Evolutionary conservation across 805 yeast species (phyloP), one percentile per base, ranked within the genome.

Genomic region (Hanseniaspora meyeri): DNA sequence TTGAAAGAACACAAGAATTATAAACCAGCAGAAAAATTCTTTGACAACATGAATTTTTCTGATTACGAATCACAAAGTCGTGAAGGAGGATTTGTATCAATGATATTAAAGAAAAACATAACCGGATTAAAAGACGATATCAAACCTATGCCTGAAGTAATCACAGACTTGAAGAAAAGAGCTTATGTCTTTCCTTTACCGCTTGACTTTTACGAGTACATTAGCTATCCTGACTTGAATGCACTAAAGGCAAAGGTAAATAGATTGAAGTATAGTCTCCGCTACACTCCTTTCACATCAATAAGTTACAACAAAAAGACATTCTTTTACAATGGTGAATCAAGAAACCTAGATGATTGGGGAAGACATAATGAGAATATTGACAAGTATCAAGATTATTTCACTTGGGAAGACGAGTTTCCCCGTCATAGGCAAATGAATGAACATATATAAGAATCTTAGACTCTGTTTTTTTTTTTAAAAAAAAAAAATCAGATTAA

Each of bases 331-430:
- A 45, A 49, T 10, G 16, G 29, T 19, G 57, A 53, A 17, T 49
- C 51, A 16, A 46, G 57, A 53, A 45, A 46, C 16, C 32, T 53
- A 10, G 57, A 53, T 43, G 19, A 49, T n/a, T 53, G 57, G 57
- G 57, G 57, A 17, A 53, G 57, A 39, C 51, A 53, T 36, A 53
- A 53, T 39, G 49, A 53, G 19, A 27, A 43, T 24, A 42, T 43
- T n/a, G 16, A 45, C 24, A 46, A 46, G 36, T 46, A 39, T 32
- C 16, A 31, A 7, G 29, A 53, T 19, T 53, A 27, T 27, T 53
- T 53, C 38, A 39, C 34, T 12, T 53, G 57, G 57, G 57, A 45
- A 27, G 57, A 53, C 39, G 57, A 53, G 20, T 53, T 46, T 40
- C 49, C 49, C n/a, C 24, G 31, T 31, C 19, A 17, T 6, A 45